Evolutionary conservation across 805 yeast genomes (phyloP).

Genomic region (Sugiyamaella valdiviana): DNA sequence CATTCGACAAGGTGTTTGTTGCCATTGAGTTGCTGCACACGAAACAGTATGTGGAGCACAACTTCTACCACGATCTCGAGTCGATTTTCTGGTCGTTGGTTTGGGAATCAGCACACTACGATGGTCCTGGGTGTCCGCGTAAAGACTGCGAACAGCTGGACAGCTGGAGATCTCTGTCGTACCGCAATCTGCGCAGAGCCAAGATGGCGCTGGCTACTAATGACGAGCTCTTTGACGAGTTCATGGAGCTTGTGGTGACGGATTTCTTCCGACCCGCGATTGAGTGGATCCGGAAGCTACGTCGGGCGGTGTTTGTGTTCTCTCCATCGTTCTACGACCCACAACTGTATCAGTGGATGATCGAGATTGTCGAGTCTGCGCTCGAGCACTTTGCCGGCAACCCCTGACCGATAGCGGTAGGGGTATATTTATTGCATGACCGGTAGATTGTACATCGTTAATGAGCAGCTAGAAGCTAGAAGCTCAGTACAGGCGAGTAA

Average conservation of each 20-base stretch:
- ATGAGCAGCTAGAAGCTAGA: no score
- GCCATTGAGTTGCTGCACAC: conserved; percentile 2
- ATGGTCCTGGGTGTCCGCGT: conserved; percentile 1
- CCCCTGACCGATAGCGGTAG: not conserved
- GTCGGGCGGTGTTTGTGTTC: not conserved
- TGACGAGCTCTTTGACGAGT: conserved; percentile 8
- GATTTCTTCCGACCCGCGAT: conserved; percentile 2
- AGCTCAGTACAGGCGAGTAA: no score
- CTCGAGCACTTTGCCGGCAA: not conserved
- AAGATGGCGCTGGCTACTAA: conserved; percentile 4
- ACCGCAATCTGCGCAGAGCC: conserved; percentile 1
- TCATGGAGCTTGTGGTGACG: not conserved
- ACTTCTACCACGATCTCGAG: conserved; percentile 7
- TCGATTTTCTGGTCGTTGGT: conserved; percentile 7
- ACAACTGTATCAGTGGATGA: conserved; percentile 2
- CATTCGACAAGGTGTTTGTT: conserved; percentile 1
- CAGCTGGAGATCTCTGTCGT: conserved; percentile 6
- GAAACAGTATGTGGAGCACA: conserved; percentile 1
- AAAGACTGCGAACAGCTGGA: conserved; percentile 5
- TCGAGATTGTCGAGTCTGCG: conserved; percentile 1
- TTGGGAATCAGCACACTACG: conserved; percentile 5
- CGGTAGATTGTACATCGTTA: no score
- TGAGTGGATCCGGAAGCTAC: not conserved
- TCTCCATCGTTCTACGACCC: not conserved
- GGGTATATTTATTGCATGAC: not conserved